phyloP scores from a whole-genome alignment of 768 basidiomycete species.

The Gautieria morchelliformis region DNA sequence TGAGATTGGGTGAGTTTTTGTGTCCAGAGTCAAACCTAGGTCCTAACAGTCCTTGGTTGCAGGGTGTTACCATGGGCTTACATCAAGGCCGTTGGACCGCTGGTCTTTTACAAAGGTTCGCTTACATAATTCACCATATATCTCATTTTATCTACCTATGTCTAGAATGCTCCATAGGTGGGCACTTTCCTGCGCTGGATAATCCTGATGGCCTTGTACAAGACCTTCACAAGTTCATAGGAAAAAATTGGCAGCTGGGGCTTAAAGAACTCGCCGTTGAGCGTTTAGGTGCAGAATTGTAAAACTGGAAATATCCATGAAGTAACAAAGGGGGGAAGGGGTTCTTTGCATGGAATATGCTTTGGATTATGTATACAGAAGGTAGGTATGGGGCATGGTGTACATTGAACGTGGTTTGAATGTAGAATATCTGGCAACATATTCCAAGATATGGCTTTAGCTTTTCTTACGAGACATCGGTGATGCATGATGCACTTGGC shows the following conservation, averaged over 20 bases:
- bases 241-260: constrained; percentile 4
- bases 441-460: too few species aligned
- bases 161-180: constrained; percentile 9
- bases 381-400: too few species aligned
- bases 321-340: too few species aligned
- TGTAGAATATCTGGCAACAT: too few species aligned
- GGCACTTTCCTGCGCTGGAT: constrained; percentile 16
- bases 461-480: too few species aligned
- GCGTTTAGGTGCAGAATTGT: too few species aligned
- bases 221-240: constrained; percentile 11
- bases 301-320: too few species aligned
- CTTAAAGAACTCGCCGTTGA: neutral
- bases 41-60: neutral
- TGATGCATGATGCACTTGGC: too few species aligned
- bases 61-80: constrained; percentile 4
- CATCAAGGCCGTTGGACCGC: constrained; percentile 9
- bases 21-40: neutral
- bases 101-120: constrained; percentile 14
- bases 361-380: too few species aligned
- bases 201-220: constrained; percentile 11
- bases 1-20: constrained; percentile 9
- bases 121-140: neutral
- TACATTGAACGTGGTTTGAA: too few species aligned
- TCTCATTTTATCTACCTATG: neutral
- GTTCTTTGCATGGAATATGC: too few species aligned